A percentile compares a stretch with the other conserved stretches of the same genome.
Evolutionary conservation across 2,329 filamentous ascomycete genomes (phyloP).

Genomic region (Fusarium nygamai): DNA sequence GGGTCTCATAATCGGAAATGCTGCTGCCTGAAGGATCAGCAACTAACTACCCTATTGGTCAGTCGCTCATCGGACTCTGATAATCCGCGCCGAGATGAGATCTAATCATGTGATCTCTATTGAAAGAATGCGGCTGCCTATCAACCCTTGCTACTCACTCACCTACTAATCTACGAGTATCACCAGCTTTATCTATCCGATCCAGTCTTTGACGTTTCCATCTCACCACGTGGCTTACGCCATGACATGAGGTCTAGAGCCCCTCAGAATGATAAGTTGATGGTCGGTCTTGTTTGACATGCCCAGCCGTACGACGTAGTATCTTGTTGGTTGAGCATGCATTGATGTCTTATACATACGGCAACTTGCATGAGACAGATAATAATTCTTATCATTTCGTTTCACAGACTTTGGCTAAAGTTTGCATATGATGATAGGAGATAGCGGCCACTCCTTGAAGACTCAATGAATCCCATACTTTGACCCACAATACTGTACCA

Average conservation of each 20-base stretch:
- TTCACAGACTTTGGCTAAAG: background rate
- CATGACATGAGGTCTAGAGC: background rate
- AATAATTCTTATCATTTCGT: background rate
- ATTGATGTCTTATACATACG: background rate
- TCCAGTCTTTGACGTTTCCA: background rate
- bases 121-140: slow-evolving; percentile 22
- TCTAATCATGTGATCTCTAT: slow-evolving; percentile 7
- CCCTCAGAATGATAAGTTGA: background rate
- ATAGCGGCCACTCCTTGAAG: background rate
- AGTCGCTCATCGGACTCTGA: rapidly evolving
- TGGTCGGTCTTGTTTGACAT: background rate
- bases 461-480: background rate
- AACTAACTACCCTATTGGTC: slow-evolving; percentile 28
- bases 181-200: slow-evolving; percentile 1
- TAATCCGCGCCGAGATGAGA: background rate
- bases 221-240: background rate
- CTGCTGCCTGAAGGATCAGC: slow-evolving; percentile 43
- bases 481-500: background rate
- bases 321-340: background rate
- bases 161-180: background rate
- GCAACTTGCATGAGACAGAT: background rate
- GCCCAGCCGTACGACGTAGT: no score
- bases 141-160: slow-evolving; percentile 4
- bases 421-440: background rate
- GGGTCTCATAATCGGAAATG: slow-evolving; percentile 34